phyloP scores from a whole-genome alignment of 2,329 filamentous ascomycete genomes.

The Stemphylium beticola region DNA sequence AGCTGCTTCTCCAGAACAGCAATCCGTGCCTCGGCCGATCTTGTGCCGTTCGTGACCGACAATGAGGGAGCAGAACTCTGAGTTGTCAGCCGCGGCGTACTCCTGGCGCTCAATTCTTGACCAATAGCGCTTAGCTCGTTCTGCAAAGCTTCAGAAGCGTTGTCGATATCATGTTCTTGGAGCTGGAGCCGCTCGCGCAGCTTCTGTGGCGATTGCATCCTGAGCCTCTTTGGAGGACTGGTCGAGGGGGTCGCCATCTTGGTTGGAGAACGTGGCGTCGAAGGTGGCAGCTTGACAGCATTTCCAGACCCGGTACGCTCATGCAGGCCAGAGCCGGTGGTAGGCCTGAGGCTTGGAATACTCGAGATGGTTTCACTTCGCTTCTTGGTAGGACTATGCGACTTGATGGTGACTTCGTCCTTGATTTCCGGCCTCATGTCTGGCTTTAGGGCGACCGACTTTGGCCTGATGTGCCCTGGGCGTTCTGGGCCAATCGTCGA shows the following conservation, averaged over 20 bases:
- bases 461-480: conserved; percentile 29
- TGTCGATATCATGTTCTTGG: conserved; percentile 76
- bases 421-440: conserved; percentile 28
- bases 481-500: conserved; percentile 40
- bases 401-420: conserved; percentile 48
- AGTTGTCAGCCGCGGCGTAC: conserved; percentile 40
- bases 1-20: conserved; percentile 71
- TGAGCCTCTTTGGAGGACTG: conserved; percentile 38
- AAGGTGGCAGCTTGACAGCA: conserved; percentile 64
- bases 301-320: conserved; percentile 59
- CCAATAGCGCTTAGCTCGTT: conserved; percentile 81
- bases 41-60: conserved; percentile 19
- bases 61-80: conserved; percentile 37
- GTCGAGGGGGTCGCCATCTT: conserved; percentile 28
- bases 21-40: conserved; percentile 62
- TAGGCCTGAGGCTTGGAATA: conserved; percentile 58
- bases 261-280: conserved; percentile 38
- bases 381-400: conserved; percentile 52
- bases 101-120: conserved; percentile 70
- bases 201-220: conserved; percentile 68
- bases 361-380: conserved; percentile 54
- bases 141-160: conserved; percentile 72
- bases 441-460: conserved; percentile 25
- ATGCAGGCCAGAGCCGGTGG: conserved; percentile 53
- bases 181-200: conserved; percentile 81